Percentiles rank a stretch among this genome's conserved stretches.
phyloP scores from a whole-genome alignment of 2,329 filamentous ascomycete species.

The Hypomyces perniciosus region DNA sequence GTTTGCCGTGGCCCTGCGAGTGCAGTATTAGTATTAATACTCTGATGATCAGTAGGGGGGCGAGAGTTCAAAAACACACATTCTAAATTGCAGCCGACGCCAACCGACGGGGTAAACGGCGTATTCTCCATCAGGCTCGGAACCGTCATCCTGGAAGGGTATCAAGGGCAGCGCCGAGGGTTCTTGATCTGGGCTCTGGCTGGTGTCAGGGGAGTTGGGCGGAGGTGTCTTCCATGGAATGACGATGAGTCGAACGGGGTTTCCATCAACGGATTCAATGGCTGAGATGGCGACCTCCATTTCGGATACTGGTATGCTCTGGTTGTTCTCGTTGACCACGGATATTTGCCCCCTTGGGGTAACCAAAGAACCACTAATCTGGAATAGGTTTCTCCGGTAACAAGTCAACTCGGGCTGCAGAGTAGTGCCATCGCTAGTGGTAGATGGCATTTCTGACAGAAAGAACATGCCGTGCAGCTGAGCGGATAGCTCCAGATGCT shows the following conservation, averaged over 20 bases:
- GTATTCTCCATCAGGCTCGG: slow-evolving; percentile 66
- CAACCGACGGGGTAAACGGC: slow-evolving; percentile 90
- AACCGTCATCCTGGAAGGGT: slow-evolving; percentile 56
- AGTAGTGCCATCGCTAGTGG: slow-evolving; percentile 48
- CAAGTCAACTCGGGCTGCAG: slow-evolving; percentile 83
- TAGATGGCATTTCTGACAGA: slow-evolving; percentile 70
- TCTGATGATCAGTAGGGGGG: no score
- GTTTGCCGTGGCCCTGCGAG: slow-evolving; percentile 76
- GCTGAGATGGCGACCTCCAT: slow-evolving; percentile 88
- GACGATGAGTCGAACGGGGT: slow-evolving; percentile 86
- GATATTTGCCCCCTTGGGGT: slow-evolving; percentile 72
- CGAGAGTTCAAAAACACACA: slow-evolving; percentile 39
- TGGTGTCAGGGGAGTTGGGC: slow-evolving; percentile 64
- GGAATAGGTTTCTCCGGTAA: slow-evolving; percentile 92
- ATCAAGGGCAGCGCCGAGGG: slow-evolving; percentile 74
- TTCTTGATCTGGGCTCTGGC: slow-evolving; percentile 69
- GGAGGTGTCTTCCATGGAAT: slow-evolving; percentile 97
- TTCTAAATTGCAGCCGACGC: slow-evolving; percentile 89
- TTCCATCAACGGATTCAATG: slow-evolving; percentile 90
- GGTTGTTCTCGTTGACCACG: slow-evolving; percentile 75
- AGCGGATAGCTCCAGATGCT: slow-evolving; percentile 58
- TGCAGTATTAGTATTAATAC: background rate
- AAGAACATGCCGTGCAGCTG: slow-evolving; percentile 89
- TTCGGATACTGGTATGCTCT: slow-evolving; percentile 72
- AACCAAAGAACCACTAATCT: slow-evolving; percentile 85